Conservation (phyloP, 805 yeast species). For the Cyberlindnera mrakii region DNA sequence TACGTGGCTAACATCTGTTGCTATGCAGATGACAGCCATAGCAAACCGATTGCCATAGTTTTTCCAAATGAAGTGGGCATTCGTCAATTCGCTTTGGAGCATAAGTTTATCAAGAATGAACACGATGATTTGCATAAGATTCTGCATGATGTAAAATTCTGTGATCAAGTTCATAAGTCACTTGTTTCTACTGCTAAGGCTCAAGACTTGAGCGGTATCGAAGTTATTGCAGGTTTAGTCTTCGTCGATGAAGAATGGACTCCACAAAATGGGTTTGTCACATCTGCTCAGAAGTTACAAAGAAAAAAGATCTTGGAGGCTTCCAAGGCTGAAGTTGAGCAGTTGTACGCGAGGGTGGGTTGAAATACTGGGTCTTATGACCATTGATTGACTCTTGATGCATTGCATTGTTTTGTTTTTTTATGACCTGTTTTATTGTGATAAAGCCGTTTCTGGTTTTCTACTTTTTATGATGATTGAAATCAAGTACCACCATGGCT, state of each 20-base stretch:
- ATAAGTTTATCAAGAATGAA: slow-evolving; percentile 39
- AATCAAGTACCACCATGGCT: background rate
- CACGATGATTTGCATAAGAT: slow-evolving; percentile 43
- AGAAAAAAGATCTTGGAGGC: slow-evolving; percentile 79
- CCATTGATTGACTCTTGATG: too few species aligned
- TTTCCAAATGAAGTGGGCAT: slow-evolving; percentile 72
- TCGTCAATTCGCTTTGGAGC: slow-evolving; percentile 50
- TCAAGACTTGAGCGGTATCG: slow-evolving; percentile 82
- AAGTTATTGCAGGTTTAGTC: slow-evolving; percentile 72
- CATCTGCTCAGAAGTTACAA: slow-evolving; percentile 94
- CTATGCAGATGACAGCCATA: slow-evolving; percentile 83
- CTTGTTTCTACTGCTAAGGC: slow-evolving; percentile 69
- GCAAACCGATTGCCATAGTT: slow-evolving; percentile 88
- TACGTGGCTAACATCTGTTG: slow-evolving; percentile 80
- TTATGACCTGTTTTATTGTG: background rate
- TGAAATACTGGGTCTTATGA: background rate
- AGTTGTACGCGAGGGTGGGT: slow-evolving; percentile 37
- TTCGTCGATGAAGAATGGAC: slow-evolving; percentile 93
- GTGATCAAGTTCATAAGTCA: slow-evolving; percentile 46
- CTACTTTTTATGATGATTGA: background rate
- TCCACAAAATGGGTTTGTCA: slow-evolving; percentile 89
- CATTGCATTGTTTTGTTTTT: background rate
- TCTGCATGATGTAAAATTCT: slow-evolving; percentile 51
- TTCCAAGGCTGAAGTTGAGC: slow-evolving; percentile 61
- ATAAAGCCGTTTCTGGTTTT: background rate